Base-by-base conservation (phyloP, 225 moss, liverwort and hornwort genomes). In the Asterella californica region DNA sequence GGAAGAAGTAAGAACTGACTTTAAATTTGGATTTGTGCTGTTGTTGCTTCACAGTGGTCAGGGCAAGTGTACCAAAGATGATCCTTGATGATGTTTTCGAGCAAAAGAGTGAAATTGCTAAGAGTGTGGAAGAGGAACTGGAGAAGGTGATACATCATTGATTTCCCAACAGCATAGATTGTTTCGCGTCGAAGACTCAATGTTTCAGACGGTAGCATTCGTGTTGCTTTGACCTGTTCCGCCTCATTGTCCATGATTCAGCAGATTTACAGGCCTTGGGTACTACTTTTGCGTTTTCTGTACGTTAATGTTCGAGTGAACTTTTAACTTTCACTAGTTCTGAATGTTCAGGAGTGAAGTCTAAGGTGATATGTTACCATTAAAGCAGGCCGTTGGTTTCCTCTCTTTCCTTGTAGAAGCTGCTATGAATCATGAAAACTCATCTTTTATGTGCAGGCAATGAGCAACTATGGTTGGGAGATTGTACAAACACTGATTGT, bases 401-500 rank as follows among this genome's bases (percentile, higher is more conserved):
- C 10, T 15, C 14, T 50, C 6, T 32, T 52, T 74, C 27, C 24
- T 50, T 4, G 14, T 49, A 24, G 50, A 32, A 25, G 63, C 24
- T 55, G 15, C 2, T 46, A 24, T 21, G 21, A 0, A 32, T 24
- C 36, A 33, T 49, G 70, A 70, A 2, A 48, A 30, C 14, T 74
- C 14, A n/a, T 15, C 17, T 24, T 24, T 36, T 69, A 1, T 85
- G 25, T 86, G 45, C 89, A 94, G 94, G 92, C 92, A 49, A 94
- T 94, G 94, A 83, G 87, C 78, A 85, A 89, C 1, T 94, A 94
- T 57, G 94, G 94, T 54, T 94, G 91, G 80, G 91, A 92, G 76
- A 94, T 94, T 47, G 94, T 92, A 25, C 94, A 94, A 78, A 94
- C 94, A 36, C 85, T 94, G 55, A 94, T 94, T 62, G 90, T 91